A percentile compares a stretch with the other conserved stretches of the same genome.
Conservation (phyloP, 202 grass and related monocot genomes). For the Hordeum pubiflorum region DNA sequence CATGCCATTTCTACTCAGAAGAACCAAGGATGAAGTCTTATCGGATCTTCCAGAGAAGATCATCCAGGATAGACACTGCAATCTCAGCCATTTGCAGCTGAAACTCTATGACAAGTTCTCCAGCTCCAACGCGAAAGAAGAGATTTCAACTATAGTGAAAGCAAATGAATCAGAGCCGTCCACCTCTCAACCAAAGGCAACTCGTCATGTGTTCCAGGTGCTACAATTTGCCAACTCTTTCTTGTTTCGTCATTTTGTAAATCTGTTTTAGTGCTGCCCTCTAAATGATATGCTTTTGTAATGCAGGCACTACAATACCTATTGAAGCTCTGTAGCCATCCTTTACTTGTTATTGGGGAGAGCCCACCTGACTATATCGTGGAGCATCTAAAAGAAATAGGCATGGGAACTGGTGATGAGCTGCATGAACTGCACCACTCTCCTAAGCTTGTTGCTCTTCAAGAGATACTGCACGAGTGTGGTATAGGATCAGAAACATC, state of each 20-base stretch:
- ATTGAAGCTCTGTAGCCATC: slow-evolving; percentile 92
- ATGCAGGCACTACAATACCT: slow-evolving; percentile 86
- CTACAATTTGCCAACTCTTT: slow-evolving; percentile 3
- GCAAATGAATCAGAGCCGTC: slow-evolving; percentile 49
- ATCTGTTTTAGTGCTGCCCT: background rate
- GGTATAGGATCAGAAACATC: slow-evolving; percentile 86
- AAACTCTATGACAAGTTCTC: slow-evolving; percentile 97
- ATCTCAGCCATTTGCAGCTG: slow-evolving; percentile 77
- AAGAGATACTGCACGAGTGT: slow-evolving; percentile 97
- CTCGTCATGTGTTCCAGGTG: slow-evolving; percentile 97
- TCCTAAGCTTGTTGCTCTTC: slow-evolving; percentile 98
- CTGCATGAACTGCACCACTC: slow-evolving; percentile 86
- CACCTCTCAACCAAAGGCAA: slow-evolving; percentile 59
- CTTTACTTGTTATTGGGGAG: slow-evolving; percentile 76
- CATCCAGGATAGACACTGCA: slow-evolving; percentile 94
- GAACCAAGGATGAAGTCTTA: slow-evolving; percentile 97
- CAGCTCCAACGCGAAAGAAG: slow-evolving; percentile 73
- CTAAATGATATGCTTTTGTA: slow-evolving; percentile 32
- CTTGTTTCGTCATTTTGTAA: slow-evolving; percentile 15
- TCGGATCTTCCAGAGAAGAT: slow-evolving; percentile 99
- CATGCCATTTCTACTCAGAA: slow-evolving; percentile 97
- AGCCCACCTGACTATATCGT: slow-evolving; percentile 52
- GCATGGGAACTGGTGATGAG: slow-evolving; percentile 49
- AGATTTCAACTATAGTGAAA: slow-evolving; percentile 81
- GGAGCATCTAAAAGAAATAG: slow-evolving; percentile 53